Conservation (phyloP, 345 rosid genomes). For the Populus deltoides region DNA sequence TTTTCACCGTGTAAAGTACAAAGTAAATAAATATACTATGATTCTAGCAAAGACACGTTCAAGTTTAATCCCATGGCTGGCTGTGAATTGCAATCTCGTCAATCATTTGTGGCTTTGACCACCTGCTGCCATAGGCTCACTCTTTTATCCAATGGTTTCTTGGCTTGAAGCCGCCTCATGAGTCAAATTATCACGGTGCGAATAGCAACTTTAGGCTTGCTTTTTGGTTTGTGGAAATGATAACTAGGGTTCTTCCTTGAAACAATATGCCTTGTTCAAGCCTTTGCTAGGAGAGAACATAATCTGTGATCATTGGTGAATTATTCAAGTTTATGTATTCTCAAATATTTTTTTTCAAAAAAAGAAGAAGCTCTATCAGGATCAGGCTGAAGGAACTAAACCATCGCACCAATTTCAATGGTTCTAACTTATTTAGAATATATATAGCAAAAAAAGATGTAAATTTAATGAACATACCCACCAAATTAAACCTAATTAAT, state of each 20-base stretch:
- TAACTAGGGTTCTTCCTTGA: neutral
- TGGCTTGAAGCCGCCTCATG: neutral
- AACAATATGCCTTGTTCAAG: neutral
- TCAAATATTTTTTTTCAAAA: neutral
- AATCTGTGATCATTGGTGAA: neutral
- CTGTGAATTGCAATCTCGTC: constrained; percentile 4
- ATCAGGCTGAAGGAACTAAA: neutral
- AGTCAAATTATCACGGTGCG: constrained; percentile 11
- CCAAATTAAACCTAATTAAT: neutral
- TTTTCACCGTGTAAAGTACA: neutral
- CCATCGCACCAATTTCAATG: neutral
- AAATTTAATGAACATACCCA: neutral
- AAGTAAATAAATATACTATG: neutral
- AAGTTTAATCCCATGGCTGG: neutral
- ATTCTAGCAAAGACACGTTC: neutral
- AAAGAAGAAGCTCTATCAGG: too few species aligned
- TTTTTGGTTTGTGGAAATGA: constrained; percentile 4
- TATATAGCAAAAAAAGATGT: neutral
- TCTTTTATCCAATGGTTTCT: neutral
- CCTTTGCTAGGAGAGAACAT: neutral
- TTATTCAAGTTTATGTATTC: neutral
- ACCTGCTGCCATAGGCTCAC: neutral
- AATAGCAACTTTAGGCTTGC: neutral
- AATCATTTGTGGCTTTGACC: constrained; percentile 28
- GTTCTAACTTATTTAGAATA: neutral